These are phyloP conservation scores for Tricholoma saponaceum DNA, from an alignment of 768 basidiomycete species.

Conservation along the genomic window DNA sequence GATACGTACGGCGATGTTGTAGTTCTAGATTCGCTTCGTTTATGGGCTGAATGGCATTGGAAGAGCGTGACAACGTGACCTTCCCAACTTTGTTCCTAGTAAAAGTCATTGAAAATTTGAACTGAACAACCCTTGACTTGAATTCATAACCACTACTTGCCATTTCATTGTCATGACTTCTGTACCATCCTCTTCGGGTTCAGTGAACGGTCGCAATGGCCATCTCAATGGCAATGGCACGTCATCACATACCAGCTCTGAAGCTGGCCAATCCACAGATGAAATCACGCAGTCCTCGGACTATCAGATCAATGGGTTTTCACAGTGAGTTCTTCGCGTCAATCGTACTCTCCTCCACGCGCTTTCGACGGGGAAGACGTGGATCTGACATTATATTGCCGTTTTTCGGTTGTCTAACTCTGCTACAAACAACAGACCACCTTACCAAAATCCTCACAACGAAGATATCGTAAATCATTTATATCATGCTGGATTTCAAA, in stretches of 20 bases:
- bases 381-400: constrained; percentile 11
- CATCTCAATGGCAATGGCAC: constrained; percentile 56
- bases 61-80: constrained; percentile 14
- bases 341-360: constrained; percentile 1
- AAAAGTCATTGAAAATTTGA: constrained; percentile 1
- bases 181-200: constrained; percentile 35
- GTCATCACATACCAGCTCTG: constrained; percentile 34
- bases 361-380: constrained; percentile 5
- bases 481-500: constrained; percentile 77
- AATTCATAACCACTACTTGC: constrained; percentile 4
- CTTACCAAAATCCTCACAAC: constrained; percentile 64
- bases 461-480: constrained; percentile 76
- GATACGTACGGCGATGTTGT: constrained; percentile 40
- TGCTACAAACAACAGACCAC: constrained; percentile 28
- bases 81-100: constrained; percentile 8
- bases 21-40: constrained; percentile 17
- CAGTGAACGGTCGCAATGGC: constrained; percentile 48
- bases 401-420: constrained; percentile 4
- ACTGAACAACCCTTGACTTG: constrained; percentile 9
- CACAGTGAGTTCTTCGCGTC: constrained; percentile 43
- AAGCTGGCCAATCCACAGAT: constrained; percentile 33
- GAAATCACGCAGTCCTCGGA: constrained; percentile 34
- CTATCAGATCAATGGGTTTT: constrained; percentile 52
- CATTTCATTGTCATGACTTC: constrained; percentile 27
- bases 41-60: constrained; percentile 1